Conservation (phyloP, 2,329 filamentous ascomycete genomes). For the Diplodia scrobiculata region DNA sequence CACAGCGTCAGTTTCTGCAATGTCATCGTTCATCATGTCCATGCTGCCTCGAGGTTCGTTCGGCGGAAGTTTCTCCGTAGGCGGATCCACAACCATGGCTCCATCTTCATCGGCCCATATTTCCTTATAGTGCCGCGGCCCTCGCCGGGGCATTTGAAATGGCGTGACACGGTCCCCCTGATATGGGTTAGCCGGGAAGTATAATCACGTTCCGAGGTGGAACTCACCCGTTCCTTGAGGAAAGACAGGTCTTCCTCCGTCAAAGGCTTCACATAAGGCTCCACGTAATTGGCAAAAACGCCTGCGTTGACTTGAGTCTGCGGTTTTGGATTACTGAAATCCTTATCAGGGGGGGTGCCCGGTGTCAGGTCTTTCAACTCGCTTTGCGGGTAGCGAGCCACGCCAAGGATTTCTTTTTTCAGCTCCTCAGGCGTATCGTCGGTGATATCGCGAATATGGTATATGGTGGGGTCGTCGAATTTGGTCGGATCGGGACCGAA, state of each 20-base stretch:
- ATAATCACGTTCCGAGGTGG: no score
- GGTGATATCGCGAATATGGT: slow-evolving; percentile 79
- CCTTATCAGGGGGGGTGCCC: slow-evolving; percentile 86
- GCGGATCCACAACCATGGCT: slow-evolving; percentile 69
- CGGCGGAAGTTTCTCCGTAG: slow-evolving; percentile 67
- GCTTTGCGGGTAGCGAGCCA: slow-evolving; percentile 76
- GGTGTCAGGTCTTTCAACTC: slow-evolving; percentile 84
- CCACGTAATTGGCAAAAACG: slow-evolving; percentile 89
- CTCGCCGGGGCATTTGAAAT: slow-evolving; percentile 82
- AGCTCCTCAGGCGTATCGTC: slow-evolving; percentile 81
- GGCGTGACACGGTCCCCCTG: slow-evolving; percentile 76
- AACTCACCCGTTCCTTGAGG: slow-evolving; percentile 71
- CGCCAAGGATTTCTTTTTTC: slow-evolving; percentile 83
- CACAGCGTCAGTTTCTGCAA: slow-evolving; percentile 84
- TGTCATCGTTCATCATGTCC: slow-evolving; percentile 81
- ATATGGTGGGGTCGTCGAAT: slow-evolving; percentile 89
- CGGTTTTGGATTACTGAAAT: slow-evolving; percentile 93
- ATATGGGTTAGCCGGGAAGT: background rate
- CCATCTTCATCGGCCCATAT: slow-evolving; percentile 95
- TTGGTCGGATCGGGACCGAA: slow-evolving; percentile 90
- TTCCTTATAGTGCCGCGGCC: slow-evolving; percentile 82
- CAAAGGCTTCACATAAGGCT: slow-evolving; percentile 85
- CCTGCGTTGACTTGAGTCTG: slow-evolving; percentile 90
- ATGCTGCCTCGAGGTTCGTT: slow-evolving; percentile 85
- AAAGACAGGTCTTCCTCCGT: slow-evolving; percentile 94